Evolutionary conservation across 805 yeast genomes (phyloP).

Genomic region (Lipomyces sp.): DNA sequence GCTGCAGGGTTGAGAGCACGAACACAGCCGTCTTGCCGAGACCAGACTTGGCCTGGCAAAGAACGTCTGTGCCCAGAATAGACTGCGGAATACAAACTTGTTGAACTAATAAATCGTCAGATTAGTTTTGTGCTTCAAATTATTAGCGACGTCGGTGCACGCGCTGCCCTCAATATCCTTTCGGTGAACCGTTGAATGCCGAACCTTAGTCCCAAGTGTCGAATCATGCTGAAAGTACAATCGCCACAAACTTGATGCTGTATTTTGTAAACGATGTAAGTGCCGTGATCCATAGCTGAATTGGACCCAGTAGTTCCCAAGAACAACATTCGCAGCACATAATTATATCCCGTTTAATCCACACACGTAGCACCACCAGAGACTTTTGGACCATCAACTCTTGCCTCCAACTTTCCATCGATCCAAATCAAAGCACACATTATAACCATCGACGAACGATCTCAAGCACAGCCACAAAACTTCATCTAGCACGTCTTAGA

Average conservation of each 20-base stretch:
- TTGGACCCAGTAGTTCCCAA: too few relatives aligned
- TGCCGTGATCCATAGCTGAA: background rate
- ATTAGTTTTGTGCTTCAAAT: slow-evolving; percentile 30
- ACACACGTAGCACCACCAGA: too few relatives aligned
- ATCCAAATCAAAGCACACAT: too few relatives aligned
- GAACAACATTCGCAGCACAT: too few relatives aligned
- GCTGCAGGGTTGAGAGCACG: slow-evolving; percentile 93
- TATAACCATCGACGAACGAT: too few relatives aligned
- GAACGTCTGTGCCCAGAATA: slow-evolving; percentile 94
- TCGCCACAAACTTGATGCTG: background rate
- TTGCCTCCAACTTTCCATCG: too few relatives aligned
- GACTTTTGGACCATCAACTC: too few relatives aligned
- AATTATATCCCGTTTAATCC: too few relatives aligned
- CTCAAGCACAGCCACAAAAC: too few relatives aligned
- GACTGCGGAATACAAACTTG: slow-evolving; percentile 98
- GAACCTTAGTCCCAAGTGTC: background rate
- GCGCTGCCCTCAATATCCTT: background rate
- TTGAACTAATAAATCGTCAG: slow-evolving; percentile 63
- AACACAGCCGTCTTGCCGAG: slow-evolving; percentile 98
- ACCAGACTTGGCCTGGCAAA: slow-evolving; percentile 99
- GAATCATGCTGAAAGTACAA: background rate
- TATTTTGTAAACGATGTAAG: background rate
- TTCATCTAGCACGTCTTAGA: too few relatives aligned
- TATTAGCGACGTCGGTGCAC: slow-evolving; percentile 26
- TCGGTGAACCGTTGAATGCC: background rate